Evolutionary conservation across 768 basidiomycete genomes (phyloP).

Genomic region (Sarcodon aspratus): DNA sequence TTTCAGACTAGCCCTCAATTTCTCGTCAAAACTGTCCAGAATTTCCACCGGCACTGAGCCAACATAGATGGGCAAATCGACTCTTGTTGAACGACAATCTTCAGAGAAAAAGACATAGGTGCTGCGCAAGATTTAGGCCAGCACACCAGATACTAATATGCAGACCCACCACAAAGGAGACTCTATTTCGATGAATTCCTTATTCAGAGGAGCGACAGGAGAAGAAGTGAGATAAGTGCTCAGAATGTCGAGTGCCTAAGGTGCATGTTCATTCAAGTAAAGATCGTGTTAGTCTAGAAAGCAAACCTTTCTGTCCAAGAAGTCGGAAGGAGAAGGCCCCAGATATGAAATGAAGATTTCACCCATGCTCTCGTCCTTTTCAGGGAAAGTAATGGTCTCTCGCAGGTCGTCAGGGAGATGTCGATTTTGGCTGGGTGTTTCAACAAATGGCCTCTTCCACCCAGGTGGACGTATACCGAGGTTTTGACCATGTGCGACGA

Average conservation of each 20-base stretch:
- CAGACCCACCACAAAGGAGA: constrained; percentile 69
- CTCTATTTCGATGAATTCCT: constrained; percentile 87
- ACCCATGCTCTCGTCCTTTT: constrained; percentile 91
- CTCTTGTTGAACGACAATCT: constrained; percentile 58
- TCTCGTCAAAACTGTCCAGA: constrained; percentile 59
- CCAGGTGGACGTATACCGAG: constrained; percentile 58
- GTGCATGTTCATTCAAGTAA: background rate
- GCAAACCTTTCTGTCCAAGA: constrained; percentile 58
- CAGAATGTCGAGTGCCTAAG: constrained; percentile 74
- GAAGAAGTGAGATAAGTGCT: constrained; percentile 85
- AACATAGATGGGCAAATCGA: constrained; percentile 67
- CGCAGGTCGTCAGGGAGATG: constrained; percentile 38
- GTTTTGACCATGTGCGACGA: constrained; percentile 66
- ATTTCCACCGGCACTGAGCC: constrained; percentile 78
- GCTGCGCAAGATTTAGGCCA: constrained; percentile 25
- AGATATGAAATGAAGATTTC: constrained; percentile 70
- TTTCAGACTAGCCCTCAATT: constrained; percentile 55
- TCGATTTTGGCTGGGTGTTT: constrained; percentile 66
- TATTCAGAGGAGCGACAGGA: constrained; percentile 70
- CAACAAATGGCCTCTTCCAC: constrained; percentile 93
- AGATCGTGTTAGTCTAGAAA: background rate
- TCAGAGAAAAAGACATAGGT: constrained; percentile 81
- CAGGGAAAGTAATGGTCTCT: constrained; percentile 83
- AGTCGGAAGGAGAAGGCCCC: constrained; percentile 65
- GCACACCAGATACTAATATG: background rate